Evolutionary conservation across 2,329 filamentous ascomycete genomes (phyloP).

Genomic region (Cercospora nicotianae): DNA sequence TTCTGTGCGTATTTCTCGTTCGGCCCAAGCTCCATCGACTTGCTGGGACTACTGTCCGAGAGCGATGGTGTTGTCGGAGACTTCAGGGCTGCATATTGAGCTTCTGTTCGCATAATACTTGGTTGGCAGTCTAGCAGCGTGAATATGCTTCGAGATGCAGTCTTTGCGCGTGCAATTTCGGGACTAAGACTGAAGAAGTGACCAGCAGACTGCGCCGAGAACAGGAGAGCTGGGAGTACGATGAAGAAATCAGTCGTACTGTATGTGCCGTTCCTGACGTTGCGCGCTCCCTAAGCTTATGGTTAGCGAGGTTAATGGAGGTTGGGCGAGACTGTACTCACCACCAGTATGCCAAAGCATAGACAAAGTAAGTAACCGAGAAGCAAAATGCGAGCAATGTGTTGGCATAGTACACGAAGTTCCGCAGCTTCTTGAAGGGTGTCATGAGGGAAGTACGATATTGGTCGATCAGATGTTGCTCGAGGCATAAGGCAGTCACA

Average conservation of each 20-base stretch:
- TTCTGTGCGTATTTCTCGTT: conserved; percentile 17
- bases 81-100: not conserved
- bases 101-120: conserved; percentile 34
- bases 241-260: conserved; percentile 48
- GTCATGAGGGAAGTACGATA: conserved; percentile 43
- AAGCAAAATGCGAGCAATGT: conserved; percentile 48
- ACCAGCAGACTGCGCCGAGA: conserved; percentile 50
- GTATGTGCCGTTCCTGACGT: conserved; percentile 47
- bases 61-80: conserved; percentile 27
- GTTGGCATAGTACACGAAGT: conserved; percentile 45
- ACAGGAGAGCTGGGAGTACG: conserved; percentile 48
- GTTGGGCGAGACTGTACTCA: conserved; percentile 11
- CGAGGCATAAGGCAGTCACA: conserved; percentile 47
- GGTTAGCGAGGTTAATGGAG: not conserved
- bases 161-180: conserved; percentile 48
- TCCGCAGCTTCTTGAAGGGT: conserved; percentile 44
- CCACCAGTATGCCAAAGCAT: conserved; percentile 53
- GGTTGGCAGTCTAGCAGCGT: conserved; percentile 44
- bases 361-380: conserved; percentile 50
- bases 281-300: conserved; percentile 37
- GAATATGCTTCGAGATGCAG: conserved; percentile 48
- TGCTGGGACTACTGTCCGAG: conserved; percentile 9
- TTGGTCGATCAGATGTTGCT: conserved; percentile 41
- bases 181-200: conserved; percentile 50
- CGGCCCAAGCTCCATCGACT: conserved; percentile 7